Evolutionary conservation across 768 basidiomycete species (phyloP).

Genomic region (Mycena metata): DNA sequence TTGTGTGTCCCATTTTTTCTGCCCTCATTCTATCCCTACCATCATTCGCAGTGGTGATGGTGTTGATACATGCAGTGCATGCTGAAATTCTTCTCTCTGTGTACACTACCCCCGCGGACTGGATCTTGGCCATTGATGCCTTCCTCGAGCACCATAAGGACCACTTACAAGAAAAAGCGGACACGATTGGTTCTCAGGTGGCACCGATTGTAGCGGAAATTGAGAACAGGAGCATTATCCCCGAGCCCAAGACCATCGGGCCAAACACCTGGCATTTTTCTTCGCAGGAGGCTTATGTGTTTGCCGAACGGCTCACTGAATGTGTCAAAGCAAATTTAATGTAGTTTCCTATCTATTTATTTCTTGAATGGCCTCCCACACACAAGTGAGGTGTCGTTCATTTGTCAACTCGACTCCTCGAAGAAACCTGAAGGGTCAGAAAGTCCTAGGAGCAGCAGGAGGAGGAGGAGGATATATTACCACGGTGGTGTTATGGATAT

Average conservation of each 20-base stretch:
- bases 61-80: conserved; percentile 6
- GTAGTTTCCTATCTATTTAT: conserved; percentile 9
- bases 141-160: neutral
- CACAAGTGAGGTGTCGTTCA: no score
- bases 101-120: neutral
- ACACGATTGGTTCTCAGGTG: conserved; percentile 5
- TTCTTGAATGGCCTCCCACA: no score
- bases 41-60: conserved; percentile 6
- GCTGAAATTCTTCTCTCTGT: neutral
- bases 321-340: conserved; percentile 1
- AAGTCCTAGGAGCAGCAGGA: no score
- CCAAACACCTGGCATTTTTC: conserved; percentile 5
- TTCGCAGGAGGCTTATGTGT: neutral
- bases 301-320: conserved; percentile 1
- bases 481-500: no score
- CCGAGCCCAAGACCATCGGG: neutral
- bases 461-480: no score
- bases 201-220: neutral
- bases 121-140: neutral
- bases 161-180: neutral
- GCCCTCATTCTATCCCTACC: neutral
- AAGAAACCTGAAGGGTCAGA: no score
- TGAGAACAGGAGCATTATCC: neutral
- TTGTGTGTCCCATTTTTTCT: neutral
- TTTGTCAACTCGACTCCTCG: no score